Base-by-base conservation (phyloP, 352 stramenopile genomes). In the Pythium brassicae region DNA sequence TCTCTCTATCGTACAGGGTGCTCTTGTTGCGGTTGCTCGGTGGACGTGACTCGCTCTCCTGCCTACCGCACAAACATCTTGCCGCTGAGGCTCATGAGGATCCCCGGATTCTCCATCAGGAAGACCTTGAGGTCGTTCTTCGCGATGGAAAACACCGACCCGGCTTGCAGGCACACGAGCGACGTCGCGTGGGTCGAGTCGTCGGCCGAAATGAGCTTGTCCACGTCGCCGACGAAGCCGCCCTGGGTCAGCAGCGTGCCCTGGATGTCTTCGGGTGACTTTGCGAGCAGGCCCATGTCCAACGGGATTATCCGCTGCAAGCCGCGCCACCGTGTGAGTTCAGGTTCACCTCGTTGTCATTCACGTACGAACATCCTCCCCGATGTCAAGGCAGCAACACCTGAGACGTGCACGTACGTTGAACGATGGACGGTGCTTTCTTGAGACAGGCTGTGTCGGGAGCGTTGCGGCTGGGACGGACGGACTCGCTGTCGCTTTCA, bases 81-180 rank as follows among this genome's bases (percentile, higher is more conserved):
- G 44, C 71, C 76, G 43, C 77, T 87, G 39, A 91, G 76, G 39
- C 74, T 82, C 70, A 91, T 71, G 58, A 91, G 78, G 44, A 91
- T 77, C 8, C 80, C 80, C 11, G 80, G 80, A 48, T 91, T 89
- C 61, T 89, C 80, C 15, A 86, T 66, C 20, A 91, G 60, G 54
- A 91, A 91, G 40, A 61, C 67, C 53, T 82, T 73, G 25, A 91
- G 72, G 50, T 91, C 80, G 61, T 83, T 67, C 59, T 89, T 89
- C 39, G 68, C 67, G 53, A 89, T 77, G 49, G 63, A 58, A 53
- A 91, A 89, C 22, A 91, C 64, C 10, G 66, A 79, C 6, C 80
- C 80, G 0, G 68, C 59, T 14, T 65, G 61, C 12, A 72, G 80
- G 55, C 74, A 83, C 39, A 87, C 70, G 40, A 91, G 76, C 53